Base-by-base conservation (phyloP, 1,139 yeast genomes). In the Chernovozyma aurita region DNA sequence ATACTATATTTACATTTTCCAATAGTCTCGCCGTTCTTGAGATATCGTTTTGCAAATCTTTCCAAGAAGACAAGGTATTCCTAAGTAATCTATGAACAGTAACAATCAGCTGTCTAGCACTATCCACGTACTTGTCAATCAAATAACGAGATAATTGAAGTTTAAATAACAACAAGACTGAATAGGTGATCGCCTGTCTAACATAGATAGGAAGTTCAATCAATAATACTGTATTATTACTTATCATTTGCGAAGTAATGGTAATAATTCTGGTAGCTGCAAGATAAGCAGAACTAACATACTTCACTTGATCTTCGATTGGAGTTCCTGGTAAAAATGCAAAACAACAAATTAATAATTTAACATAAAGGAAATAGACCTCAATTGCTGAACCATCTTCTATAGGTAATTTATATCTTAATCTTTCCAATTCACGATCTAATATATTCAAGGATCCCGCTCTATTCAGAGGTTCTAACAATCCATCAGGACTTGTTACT, bases 261-360 rank as follows among this genome's bases (percentile, higher is more conserved):
- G 97, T 87, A 16, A 88, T 78, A 30, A 87, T 78, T 42, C 92
- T 70, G 0, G 97, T 88, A 1, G 95, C 88, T 1, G 88, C 65
- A 36, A 84, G 65, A 53, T 86, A 88, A 0, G 95, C 95, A 28
- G 80, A 77, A 31, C 87, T 81, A 14, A 88, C 92, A 55, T 85
- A 87, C 47, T 79, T 80, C 0, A 87, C 84, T 58, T 86, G 96
- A 58, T 85, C 95, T 48, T 84, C 94, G 32, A 83, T 76, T 3
- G 95, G 94, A 0, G 95, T 85, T 12, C 86, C 95, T 1, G 97
- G 97, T 40, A 90, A 65, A 51, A 88, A 90, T 4, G 96, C 92
- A 69, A 86, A 90, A 44, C 92, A 80, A 55, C 95, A 86, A 37
- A 90, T 75, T 78, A 85, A 84, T 44, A 87, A 68, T 50, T 83